phyloP scores from a whole-genome alignment of 192 early-diverging fungal genomes.

The Coemansia sp. region DNA sequence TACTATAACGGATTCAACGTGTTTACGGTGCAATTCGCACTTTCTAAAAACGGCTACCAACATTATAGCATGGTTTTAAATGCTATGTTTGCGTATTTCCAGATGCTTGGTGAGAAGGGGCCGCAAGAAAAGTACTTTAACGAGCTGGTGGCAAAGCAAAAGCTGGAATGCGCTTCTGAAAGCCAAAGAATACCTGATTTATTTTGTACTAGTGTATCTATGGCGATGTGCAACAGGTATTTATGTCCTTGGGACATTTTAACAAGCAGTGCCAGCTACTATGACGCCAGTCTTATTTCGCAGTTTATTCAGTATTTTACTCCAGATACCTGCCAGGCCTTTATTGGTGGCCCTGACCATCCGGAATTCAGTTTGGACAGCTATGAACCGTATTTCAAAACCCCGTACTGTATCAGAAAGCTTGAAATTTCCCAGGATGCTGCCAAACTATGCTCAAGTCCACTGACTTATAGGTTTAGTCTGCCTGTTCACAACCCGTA shows the following conservation, averaged over 20 bases:
- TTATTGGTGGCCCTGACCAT: slow-evolving; percentile 4
- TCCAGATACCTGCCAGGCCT: background rate
- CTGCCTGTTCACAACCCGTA: background rate
- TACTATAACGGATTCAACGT: background rate
- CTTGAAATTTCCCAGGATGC: too few species aligned
- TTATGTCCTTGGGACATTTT: too few species aligned
- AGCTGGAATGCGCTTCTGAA: slow-evolving; percentile 43
- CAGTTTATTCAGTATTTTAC: background rate
- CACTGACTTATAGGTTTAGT: too few species aligned
- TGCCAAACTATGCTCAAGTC: too few species aligned
- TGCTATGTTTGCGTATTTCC: slow-evolving; percentile 27
- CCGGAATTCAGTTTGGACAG: background rate
- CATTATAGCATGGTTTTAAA: slow-evolving; percentile 21
- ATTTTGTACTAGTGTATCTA: too few species aligned
- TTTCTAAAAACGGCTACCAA: background rate
- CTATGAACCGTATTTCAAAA: background rate
- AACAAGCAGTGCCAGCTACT: background rate
- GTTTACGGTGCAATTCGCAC: background rate
- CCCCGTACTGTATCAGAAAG: background rate
- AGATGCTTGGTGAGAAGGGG: slow-evolving; percentile 14
- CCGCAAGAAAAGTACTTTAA: slow-evolving; percentile 30
- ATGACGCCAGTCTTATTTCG: background rate
- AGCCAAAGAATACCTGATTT: too few species aligned
- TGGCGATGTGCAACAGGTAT: too few species aligned
- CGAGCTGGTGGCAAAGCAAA: slow-evolving; percentile 26